A percentile compares a stretch with the other conserved stretches of the same genome.
phyloP scores from a whole-genome alignment of 192 early-diverging fungal genomes.

The Podila horticola region DNA sequence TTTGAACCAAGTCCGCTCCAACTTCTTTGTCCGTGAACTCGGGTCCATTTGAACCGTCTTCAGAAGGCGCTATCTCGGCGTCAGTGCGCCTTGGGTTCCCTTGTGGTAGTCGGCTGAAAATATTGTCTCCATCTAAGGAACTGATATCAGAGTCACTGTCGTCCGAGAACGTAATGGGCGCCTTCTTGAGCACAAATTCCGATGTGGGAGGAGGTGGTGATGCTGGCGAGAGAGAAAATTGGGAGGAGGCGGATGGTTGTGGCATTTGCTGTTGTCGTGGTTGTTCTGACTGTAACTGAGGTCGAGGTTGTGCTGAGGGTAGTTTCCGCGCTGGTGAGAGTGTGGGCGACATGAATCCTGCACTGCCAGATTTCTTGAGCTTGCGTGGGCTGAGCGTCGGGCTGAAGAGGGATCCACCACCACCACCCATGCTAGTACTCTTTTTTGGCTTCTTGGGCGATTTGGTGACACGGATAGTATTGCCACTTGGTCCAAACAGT shows the following conservation, averaged over 20 bases:
- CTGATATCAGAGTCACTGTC: constrained; percentile 44
- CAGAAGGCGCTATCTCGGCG: too few species aligned
- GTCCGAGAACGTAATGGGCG: constrained; percentile 10
- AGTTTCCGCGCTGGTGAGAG: not conserved
- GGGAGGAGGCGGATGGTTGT: not conserved
- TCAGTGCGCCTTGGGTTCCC: not conserved
- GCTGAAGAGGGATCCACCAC: constrained; percentile 29
- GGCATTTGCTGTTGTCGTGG: not conserved
- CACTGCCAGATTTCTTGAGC: constrained; percentile 4
- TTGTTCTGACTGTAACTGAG: not conserved
- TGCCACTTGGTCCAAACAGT: constrained; percentile 2
- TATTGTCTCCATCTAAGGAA: constrained; percentile 17
- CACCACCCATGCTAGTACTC: not conserved
- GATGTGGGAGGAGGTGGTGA: not conserved
- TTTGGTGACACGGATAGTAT: not conserved
- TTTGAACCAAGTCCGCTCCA: not conserved
- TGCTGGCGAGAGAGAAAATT: not conserved
- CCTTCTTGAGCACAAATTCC: constrained; percentile 17
- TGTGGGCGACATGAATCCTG: not conserved
- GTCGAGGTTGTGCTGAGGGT: not conserved
- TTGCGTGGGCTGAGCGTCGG: constrained; percentile 47
- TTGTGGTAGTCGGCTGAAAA: not conserved
- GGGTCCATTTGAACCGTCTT: not conserved
- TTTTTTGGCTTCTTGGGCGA: constrained; percentile 12
- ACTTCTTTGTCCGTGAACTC: constrained; percentile 1